phyloP scores from a whole-genome alignment of 2,329 filamentous ascomycete species.

The Cercospora janseana region DNA sequence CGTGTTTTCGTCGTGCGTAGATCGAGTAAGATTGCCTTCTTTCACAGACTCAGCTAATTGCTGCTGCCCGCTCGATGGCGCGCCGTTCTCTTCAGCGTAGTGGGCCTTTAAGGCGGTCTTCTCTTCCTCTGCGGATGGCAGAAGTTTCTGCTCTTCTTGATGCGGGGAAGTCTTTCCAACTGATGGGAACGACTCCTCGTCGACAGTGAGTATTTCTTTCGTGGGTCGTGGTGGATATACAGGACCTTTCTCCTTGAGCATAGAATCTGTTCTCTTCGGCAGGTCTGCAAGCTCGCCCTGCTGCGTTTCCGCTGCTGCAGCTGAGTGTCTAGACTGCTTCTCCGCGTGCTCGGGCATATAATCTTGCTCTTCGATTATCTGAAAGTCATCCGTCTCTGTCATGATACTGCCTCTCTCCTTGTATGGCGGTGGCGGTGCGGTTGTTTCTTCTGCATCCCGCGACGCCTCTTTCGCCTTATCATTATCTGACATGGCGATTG shows the following conservation, averaged over 20 bases:
- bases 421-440: slow-evolving; percentile 17
- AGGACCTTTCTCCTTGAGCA: slow-evolving; percentile 8
- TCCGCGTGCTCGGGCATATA: slow-evolving; percentile 9
- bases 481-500: slow-evolving; percentile 2
- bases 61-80: too few species aligned
- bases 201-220: not conserved
- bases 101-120: slow-evolving; percentile 1
- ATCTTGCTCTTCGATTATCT: slow-evolving; percentile 15
- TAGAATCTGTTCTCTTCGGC: slow-evolving; percentile 3
- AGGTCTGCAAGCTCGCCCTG: slow-evolving; percentile 1
- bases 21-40: too few species aligned
- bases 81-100: too few species aligned
- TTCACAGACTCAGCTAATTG: too few species aligned
- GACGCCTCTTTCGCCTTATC: slow-evolving; percentile 18
- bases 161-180: too few species aligned
- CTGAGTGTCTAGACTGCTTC: not conserved
- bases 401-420: slow-evolving; percentile 10
- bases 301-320: not conserved
- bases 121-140: not conserved
- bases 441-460: slow-evolving; percentile 15
- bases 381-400: slow-evolving; percentile 15
- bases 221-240: slow-evolving; percentile 8
- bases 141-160: too few species aligned
- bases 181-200: too few species aligned
- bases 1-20: not conserved